These are phyloP conservation scores for Rutstroemia sydowiana DNA, from an alignment of 2,329 filamentous ascomycete species.

Conservation along the genomic window DNA sequence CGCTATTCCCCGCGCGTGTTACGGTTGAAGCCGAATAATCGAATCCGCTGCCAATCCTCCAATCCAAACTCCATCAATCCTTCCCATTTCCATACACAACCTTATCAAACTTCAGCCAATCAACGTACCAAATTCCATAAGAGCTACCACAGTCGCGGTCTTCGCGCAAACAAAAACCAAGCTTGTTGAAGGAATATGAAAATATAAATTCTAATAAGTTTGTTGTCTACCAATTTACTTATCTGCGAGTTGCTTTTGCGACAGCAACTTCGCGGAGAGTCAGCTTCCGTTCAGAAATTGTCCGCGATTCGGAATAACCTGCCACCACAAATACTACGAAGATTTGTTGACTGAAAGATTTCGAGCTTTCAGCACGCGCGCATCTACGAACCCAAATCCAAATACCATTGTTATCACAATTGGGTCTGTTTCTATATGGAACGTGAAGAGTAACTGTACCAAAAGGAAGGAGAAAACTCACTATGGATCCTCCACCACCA, in stretches of 20 bases:
- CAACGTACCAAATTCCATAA: not conserved
- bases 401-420: not conserved
- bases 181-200: not conserved
- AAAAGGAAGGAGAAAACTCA: not conserved
- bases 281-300: not conserved
- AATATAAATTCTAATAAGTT: not conserved
- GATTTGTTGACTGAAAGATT: not conserved
- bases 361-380: not conserved
- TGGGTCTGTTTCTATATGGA: not conserved
- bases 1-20: too few species aligned
- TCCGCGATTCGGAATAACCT: not conserved
- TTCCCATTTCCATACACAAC: not conserved
- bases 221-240: not conserved
- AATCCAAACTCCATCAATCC: not conserved
- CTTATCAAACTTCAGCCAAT: not conserved
- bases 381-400: not conserved
- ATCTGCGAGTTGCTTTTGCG: not conserved
- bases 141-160: not conserved
- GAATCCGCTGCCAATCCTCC: not conserved
- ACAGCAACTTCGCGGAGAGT: not conserved
- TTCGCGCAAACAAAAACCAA: not conserved
- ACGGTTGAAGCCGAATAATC: not conserved
- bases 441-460: not conserved
- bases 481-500: slow-evolving; percentile 49
- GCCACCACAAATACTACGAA: not conserved